phyloP scores from a whole-genome alignment of 1,284 basidiomycete genomes.

The Sanghuangporus weigelae region DNA sequence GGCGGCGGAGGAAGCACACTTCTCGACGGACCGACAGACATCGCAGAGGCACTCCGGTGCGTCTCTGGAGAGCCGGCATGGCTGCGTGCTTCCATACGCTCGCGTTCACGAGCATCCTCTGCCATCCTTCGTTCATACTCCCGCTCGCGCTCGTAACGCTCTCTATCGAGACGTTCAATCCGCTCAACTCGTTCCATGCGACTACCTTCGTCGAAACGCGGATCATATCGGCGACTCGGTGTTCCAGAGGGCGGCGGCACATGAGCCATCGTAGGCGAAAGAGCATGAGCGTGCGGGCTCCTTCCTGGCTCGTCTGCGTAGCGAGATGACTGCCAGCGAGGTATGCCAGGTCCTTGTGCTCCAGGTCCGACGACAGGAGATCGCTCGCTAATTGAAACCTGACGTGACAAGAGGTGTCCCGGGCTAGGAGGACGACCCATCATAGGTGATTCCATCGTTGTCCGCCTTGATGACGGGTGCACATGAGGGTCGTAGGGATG shows the following conservation, averaged over 20 bases:
- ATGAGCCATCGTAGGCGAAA: slow-evolving; percentile 19
- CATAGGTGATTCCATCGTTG: slow-evolving; percentile 3
- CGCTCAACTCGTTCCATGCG: slow-evolving; percentile 12
- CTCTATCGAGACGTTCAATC: slow-evolving; percentile 21
- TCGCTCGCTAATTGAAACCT: slow-evolving; percentile 1
- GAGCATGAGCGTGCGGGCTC: slow-evolving; percentile 32
- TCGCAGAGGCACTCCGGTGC: slow-evolving; percentile 4
- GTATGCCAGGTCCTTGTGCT: slow-evolving; percentile 26
- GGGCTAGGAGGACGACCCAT: slow-evolving; percentile 3
- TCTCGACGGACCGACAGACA: neutral
- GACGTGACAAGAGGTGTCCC: neutral
- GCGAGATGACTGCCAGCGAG: slow-evolving; percentile 37
- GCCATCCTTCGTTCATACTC: slow-evolving; percentile 11
- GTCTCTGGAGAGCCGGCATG: slow-evolving; percentile 9
- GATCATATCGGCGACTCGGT: slow-evolving; percentile 30
- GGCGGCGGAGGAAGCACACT: slow-evolving; percentile 2
- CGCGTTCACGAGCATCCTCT: slow-evolving; percentile 5
- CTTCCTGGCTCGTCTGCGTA: slow-evolving; percentile 38
- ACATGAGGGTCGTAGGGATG: slow-evolving; percentile 13
- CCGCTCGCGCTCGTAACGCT: slow-evolving; percentile 28
- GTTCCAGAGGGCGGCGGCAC: slow-evolving; percentile 19
- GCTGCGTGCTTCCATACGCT: slow-evolving; percentile 1
- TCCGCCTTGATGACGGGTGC: slow-evolving; percentile 3
- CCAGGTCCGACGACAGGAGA: slow-evolving; percentile 15
- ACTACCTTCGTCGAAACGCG: slow-evolving; percentile 27